Percentiles rank a stretch among this genome's conserved stretches.
These are phyloP conservation scores for Clonostachys rhizophaga DNA, from an alignment of 2,329 filamentous ascomycete species.

Conservation along the genomic window DNA sequence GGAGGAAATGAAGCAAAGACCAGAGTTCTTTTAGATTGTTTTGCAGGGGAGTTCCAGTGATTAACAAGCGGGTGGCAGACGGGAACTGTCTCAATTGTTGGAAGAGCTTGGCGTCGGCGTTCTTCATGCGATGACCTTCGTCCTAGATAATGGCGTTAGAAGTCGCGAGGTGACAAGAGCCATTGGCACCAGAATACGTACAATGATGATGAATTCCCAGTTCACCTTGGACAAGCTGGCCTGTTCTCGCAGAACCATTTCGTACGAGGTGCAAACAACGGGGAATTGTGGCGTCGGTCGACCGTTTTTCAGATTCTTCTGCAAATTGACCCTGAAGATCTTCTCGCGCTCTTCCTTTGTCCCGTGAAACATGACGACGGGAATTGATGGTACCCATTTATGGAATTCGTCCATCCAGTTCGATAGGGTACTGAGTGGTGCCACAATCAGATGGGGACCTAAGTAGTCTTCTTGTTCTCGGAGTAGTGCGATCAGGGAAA, in stretches of 20 bases:
- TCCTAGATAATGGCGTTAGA: conserved; percentile 48
- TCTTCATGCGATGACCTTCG: conserved; percentile 96
- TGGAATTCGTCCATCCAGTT: conserved; percentile 96
- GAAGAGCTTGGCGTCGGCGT: conserved; percentile 88
- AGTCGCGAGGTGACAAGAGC: no score
- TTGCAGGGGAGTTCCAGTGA: conserved; percentile 91
- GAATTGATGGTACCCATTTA: conserved; percentile 84
- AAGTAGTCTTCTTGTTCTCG: conserved; percentile 79
- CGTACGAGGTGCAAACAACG: conserved; percentile 90
- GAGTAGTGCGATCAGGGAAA: conserved; percentile 79
- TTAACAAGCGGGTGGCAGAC: conserved; percentile 85
- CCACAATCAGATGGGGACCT: conserved; percentile 86
- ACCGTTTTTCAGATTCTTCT: conserved; percentile 60
- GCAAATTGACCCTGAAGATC: conserved; percentile 69
- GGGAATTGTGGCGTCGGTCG: conserved; percentile 67
- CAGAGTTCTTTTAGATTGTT: conserved; percentile 95
- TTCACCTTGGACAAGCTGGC: conserved; percentile 77
- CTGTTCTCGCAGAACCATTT: conserved; percentile 90
- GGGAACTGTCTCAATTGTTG: conserved; percentile 83
- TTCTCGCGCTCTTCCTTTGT: conserved; percentile 70
- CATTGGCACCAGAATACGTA: conserved; percentile 26
- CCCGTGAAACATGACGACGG: conserved; percentile 88
- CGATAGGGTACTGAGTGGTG: conserved; percentile 83
- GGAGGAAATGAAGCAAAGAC: conserved; percentile 89
- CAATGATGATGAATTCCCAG: conserved; percentile 97